Conservation (phyloP, 2,329 filamentous ascomycete species). For the Ascochyta fabae region DNA sequence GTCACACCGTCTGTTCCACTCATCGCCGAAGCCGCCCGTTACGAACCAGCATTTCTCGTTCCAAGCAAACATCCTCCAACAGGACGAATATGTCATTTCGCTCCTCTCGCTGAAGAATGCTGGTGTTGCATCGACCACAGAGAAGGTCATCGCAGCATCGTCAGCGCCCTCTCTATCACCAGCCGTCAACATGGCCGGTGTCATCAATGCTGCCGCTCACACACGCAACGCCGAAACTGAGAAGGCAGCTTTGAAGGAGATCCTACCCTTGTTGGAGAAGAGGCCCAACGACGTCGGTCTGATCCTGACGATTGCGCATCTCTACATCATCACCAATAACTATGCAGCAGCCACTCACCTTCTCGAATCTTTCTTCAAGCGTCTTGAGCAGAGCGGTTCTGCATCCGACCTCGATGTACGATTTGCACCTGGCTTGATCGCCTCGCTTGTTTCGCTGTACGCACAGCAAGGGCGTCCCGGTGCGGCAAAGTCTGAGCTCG, state of each 20-base stretch:
- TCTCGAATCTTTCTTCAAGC: constrained; percentile 76
- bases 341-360: constrained; percentile 75
- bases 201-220: constrained; percentile 76
- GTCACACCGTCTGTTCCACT: constrained; percentile 66
- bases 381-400: constrained; percentile 68
- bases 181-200: constrained; percentile 63
- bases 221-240: constrained; percentile 65
- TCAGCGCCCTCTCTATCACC: constrained; percentile 56
- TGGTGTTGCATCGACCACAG: constrained; percentile 66
- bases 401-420: constrained; percentile 70
- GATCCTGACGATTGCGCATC: constrained; percentile 78
- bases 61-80: constrained; percentile 66
- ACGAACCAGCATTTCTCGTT: constrained; percentile 74
- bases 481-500: constrained; percentile 75
- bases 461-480: constrained; percentile 74
- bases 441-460: constrained; percentile 80
- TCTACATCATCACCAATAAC: constrained; percentile 77
- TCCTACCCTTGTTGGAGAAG: constrained; percentile 73
- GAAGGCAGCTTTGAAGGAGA: constrained; percentile 71
- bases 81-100: constrained; percentile 69
- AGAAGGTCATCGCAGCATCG: constrained; percentile 56
- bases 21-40: constrained; percentile 59
- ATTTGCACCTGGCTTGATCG: constrained; percentile 84
- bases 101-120: constrained; percentile 71
- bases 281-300: constrained; percentile 82